A percentile compares a stretch with the other conserved stretches of the same genome.
phyloP scores from a whole-genome alignment of 495 filamentous ascomycete species.

The Astrocystis sublimbata region DNA sequence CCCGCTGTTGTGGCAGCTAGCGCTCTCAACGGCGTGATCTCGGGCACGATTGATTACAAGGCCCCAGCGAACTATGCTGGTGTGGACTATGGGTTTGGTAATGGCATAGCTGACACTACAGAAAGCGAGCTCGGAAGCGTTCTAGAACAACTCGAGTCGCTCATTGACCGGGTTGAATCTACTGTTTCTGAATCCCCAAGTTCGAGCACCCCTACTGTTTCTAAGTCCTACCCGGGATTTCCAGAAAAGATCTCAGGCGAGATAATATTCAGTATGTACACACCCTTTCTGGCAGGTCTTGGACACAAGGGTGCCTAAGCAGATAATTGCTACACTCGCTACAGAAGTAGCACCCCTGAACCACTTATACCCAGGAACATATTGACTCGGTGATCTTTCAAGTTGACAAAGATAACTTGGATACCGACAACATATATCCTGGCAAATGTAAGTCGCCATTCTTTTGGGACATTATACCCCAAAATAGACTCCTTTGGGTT shows the following conservation, averaged over 20 bases:
- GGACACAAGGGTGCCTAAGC: too few relatives aligned
- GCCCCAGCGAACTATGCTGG: constrained; percentile 34
- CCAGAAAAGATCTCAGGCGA: constrained; percentile 65
- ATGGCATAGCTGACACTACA: constrained; percentile 30
- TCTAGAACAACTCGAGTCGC: too few relatives aligned
- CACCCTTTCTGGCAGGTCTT: too few relatives aligned
- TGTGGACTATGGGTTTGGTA: constrained; percentile 52
- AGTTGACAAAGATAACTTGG: constrained; percentile 64
- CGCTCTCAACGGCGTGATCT: constrained; percentile 74
- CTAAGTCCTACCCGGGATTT: constrained; percentile 71
- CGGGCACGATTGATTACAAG: constrained; percentile 73
- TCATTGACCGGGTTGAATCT: too few relatives aligned
- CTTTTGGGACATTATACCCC: too few relatives aligned
- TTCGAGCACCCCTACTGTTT: too few relatives aligned
- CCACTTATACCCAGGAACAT: too few relatives aligned
- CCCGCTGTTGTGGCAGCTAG: constrained; percentile 93
- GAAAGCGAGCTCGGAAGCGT: too few relatives aligned
- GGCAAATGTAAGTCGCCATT: constrained; percentile 87
- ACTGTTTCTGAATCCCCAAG: too few relatives aligned
- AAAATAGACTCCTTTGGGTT: too few relatives aligned
- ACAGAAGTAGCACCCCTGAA: too few relatives aligned
- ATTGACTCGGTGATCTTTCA: too few relatives aligned
- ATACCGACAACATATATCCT: constrained; percentile 84
- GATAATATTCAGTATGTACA: constrained; percentile 70
- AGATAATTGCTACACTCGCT: not conserved